Evolutionary conservation across 2,329 filamentous ascomycete genomes (phyloP), one percentile per base, ranked within the genome.

Genomic region (Clonostachys byssicola): DNA sequence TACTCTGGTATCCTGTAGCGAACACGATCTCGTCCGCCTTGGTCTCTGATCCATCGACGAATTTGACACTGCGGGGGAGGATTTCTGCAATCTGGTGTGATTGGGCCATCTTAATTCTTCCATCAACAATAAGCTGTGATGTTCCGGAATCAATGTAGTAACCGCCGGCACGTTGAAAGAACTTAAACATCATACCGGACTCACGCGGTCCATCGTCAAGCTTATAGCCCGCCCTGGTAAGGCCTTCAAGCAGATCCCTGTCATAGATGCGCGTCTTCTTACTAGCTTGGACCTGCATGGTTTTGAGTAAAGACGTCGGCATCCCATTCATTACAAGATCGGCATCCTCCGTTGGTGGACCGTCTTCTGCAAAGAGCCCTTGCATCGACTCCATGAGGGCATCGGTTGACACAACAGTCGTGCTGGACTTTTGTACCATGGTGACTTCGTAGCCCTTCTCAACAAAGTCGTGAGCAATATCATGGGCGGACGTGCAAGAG

Each of bases 81-180:
- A 86, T 72, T 18, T 70, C 64, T 3, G 64, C 57, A 13, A 86
- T 77, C 12, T 80, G 77, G 5, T 77, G 74, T 1, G 77, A 80
- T 38, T 80, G 75, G 58, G 79, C 79, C 20, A 88, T 67, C 53
- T 80, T 80, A 59, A 88, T 80, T 57, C 80, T 81, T 1, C 83
- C 81, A 12, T 85, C 78, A 3, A 71, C 70, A 49, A 88, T 85
- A 20, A 87, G 70, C 55, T 78, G 64, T 1, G 77, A 79, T 1
- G 76, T 78, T 0, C 85, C 85, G 2, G 86, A 81, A 50, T 88
- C 81, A 51, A 88, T 84, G 62, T 88, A 88, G 58, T 87, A 88
- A 0, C 85, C 84, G 1, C 85, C 85, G 2, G 83, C 83, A 3
- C 80, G 74, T 53, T 83, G 80, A 51, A 84, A 72, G 56, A 86